These are phyloP conservation scores for Collybia sp. DNA, from an alignment of 768 basidiomycete species.

Conservation along the genomic window DNA sequence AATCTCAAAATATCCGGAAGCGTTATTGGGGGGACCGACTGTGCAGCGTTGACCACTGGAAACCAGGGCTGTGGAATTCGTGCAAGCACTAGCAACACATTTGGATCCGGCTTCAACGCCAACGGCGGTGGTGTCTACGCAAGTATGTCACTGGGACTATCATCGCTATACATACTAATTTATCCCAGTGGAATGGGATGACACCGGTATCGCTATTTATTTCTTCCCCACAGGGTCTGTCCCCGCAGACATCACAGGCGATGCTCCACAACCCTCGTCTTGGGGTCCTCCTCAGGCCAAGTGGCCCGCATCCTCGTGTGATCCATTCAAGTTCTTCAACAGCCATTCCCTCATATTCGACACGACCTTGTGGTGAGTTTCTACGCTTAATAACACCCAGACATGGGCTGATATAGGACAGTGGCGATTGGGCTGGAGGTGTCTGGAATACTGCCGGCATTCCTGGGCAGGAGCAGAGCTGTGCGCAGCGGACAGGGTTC, in stretches of 20 bases:
- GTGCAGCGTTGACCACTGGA: constrained; percentile 61
- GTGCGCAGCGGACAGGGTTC: constrained; percentile 78
- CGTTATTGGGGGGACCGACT: constrained; percentile 68
- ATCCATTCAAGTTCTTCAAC: constrained; percentile 76
- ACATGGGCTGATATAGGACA: constrained; percentile 17
- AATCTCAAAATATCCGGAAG: constrained; percentile 55
- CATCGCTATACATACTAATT: neutral
- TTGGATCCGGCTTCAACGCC: constrained; percentile 84
- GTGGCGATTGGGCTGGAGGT: constrained; percentile 86
- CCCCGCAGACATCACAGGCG: constrained; percentile 73
- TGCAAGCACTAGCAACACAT: constrained; percentile 53
- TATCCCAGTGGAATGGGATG: constrained; percentile 69
- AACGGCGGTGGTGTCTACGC: constrained; percentile 87
- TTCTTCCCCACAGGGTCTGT: constrained; percentile 76
- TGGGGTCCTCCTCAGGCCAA: constrained; percentile 80
- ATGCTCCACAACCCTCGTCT: constrained; percentile 62
- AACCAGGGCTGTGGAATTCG: constrained; percentile 84
- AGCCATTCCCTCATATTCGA: constrained; percentile 79
- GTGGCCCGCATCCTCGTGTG: constrained; percentile 73
- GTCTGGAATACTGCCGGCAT: constrained; percentile 73
- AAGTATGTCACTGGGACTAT: constrained; percentile 46
- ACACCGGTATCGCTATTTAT: constrained; percentile 69
- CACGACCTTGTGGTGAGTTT: constrained; percentile 72
- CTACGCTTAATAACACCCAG: constrained; percentile 2
- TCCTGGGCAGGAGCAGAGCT: constrained; percentile 84